These are phyloP conservation scores for Alternaria panax DNA, from an alignment of 2,329 filamentous ascomycete species.

Conservation along the genomic window DNA sequence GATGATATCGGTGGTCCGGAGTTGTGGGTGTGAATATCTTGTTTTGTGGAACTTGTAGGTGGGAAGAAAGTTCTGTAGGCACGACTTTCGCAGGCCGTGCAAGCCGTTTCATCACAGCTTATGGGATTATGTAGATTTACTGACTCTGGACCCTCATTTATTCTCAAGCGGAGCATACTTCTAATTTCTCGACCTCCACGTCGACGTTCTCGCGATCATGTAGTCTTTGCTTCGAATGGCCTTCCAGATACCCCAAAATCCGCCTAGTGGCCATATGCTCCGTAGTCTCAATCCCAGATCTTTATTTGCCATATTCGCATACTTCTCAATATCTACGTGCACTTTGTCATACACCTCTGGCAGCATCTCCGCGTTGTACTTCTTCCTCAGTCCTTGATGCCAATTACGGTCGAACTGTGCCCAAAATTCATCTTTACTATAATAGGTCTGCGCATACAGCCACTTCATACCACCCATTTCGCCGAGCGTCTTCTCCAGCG, in stretches of 20 bases:
- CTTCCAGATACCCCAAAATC: conserved; percentile 50
- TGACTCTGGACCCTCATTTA: neutral
- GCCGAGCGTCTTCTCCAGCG: conserved; percentile 66
- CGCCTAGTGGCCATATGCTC: conserved; percentile 48
- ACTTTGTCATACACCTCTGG: conserved; percentile 75
- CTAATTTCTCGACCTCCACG: conserved; percentile 39
- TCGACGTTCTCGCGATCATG: conserved; percentile 41
- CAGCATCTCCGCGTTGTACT: conserved; percentile 66
- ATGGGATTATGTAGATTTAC: neutral
- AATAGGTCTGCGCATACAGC: conserved; percentile 74
- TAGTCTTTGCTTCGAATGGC: conserved; percentile 51
- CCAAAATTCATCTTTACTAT: conserved; percentile 74
- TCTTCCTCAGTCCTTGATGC: conserved; percentile 65
- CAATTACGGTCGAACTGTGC: conserved; percentile 65
- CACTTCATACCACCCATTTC: conserved; percentile 72
- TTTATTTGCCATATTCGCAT: conserved; percentile 33
- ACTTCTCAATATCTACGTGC: conserved; percentile 53
- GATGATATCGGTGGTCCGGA: neutral
- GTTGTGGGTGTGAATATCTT: neutral
- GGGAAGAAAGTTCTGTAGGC: neutral
- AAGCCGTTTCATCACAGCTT: neutral
- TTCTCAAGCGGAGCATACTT: neutral
- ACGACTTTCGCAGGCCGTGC: neutral
- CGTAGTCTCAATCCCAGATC: conserved; percentile 35
- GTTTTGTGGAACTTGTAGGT: neutral